A percentile compares a stretch with the other conserved stretches of the same genome.
Evolutionary conservation across 2,329 filamentous ascomycete species (phyloP).

Genomic region (Pseudogymnoascus sp.): DNA sequence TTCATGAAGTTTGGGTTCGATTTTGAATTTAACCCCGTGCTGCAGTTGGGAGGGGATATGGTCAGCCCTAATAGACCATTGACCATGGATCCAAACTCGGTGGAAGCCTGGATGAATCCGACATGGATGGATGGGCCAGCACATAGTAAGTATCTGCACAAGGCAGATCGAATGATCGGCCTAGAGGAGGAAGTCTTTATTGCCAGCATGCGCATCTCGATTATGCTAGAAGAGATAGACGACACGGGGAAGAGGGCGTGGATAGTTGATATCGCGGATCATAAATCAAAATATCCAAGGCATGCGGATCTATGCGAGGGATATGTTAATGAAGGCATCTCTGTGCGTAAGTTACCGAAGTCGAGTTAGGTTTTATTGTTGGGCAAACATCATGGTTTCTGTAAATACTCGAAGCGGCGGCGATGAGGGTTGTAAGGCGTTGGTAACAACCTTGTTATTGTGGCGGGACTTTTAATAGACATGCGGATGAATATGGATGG

Average conservation of each 20-base stretch:
- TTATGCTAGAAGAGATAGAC: slow-evolving; percentile 6
- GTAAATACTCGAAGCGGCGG: neutral
- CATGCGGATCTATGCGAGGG: neutral
- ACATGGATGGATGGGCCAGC: slow-evolving; percentile 1
- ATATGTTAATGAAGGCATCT: neutral
- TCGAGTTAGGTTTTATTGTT: neutral
- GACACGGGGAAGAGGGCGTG: slow-evolving; percentile 6
- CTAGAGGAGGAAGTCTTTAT: neutral
- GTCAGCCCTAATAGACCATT: neutral
- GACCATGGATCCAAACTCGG: neutral
- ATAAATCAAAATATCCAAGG: neutral
- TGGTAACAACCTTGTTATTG: neutral
- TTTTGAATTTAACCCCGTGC: slow-evolving; percentile 12
- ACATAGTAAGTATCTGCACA: neutral
- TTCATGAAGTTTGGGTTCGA: slow-evolving; percentile 15
- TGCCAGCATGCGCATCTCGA: neutral
- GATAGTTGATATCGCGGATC: slow-evolving; percentile 12
- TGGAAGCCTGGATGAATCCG: neutral
- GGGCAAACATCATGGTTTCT: neutral
- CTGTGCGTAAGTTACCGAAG: neutral
- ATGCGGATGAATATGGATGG: too few relatives aligned
- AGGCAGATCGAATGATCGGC: slow-evolving; percentile 10
- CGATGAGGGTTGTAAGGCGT: neutral
- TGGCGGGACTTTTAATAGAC: too few relatives aligned
- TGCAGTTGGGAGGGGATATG: neutral